Evolutionary conservation across 1,284 basidiomycete genomes (phyloP).

Genomic region (Porodaedalea pini): DNA sequence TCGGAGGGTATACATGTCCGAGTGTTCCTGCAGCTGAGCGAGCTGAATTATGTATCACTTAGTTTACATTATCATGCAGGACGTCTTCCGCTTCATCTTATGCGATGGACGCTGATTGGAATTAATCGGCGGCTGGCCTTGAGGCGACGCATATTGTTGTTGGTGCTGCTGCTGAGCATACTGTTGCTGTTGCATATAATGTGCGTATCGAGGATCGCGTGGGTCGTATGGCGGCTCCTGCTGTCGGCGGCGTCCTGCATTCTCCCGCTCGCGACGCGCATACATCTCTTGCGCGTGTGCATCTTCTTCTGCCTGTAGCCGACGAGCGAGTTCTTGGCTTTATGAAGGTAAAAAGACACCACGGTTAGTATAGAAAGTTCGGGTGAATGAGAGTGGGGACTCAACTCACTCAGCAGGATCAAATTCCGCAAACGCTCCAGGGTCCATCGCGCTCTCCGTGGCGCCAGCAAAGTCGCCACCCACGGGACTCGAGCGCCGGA

Average conservation of each 20-base stretch:
- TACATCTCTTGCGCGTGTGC: slow-evolving; percentile 41
- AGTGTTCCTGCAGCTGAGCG: too few relatives aligned
- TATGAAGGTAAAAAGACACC: not conserved
- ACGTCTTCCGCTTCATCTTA: slow-evolving; percentile 10
- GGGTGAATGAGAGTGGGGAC: not conserved
- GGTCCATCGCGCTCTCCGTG: slow-evolving; percentile 51
- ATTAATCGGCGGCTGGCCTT: not conserved
- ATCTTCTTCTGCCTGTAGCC: slow-evolving; percentile 75
- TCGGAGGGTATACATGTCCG: too few relatives aligned
- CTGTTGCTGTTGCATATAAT: slow-evolving; percentile 11
- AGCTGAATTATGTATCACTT: too few relatives aligned
- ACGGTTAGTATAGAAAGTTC: not conserved
- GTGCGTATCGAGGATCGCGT: slow-evolving; percentile 6
- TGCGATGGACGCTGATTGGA: not conserved
- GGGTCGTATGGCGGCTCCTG: slow-evolving; percentile 1
- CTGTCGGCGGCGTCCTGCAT: slow-evolving; percentile 19
- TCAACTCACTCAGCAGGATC: slow-evolving; percentile 52
- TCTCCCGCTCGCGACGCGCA: slow-evolving; percentile 36
- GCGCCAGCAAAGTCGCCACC: slow-evolving; percentile 80
- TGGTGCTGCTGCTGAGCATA: slow-evolving; percentile 10
- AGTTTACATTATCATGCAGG: slow-evolving; percentile 12
- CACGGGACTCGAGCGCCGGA: slow-evolving; percentile 58
- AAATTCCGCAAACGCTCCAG: slow-evolving; percentile 32
- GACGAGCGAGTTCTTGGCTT: slow-evolving; percentile 62
- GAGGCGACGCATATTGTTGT: not conserved